These are phyloP conservation scores for Crithidia fasciculata DNA, from an alignment of 208 protist genomes.

Conservation along the genomic window DNA sequence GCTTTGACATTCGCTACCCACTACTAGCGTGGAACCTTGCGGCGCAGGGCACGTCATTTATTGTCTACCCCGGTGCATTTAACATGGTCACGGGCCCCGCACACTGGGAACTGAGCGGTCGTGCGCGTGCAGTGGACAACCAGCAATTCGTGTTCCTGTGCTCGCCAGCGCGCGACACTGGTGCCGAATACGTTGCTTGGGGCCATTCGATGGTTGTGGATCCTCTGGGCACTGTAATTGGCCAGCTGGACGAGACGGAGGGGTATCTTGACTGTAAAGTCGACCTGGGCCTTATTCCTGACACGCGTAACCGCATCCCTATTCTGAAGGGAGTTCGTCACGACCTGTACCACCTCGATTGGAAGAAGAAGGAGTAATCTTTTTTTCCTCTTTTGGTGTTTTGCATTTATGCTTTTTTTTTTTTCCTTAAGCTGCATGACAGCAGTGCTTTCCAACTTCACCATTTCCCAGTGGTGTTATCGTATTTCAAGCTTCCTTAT, in stretches of 20 bases:
- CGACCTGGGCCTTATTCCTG: slow-evolving; percentile 55
- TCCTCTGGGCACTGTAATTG: slow-evolving; percentile 89
- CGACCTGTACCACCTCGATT: slow-evolving; percentile 78
- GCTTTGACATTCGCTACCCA: slow-evolving; percentile 99
- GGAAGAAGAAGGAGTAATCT: slow-evolving; percentile 39
- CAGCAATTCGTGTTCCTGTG: slow-evolving; percentile 95
- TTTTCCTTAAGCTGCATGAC: background rate
- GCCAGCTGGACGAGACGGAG: slow-evolving; percentile 70
- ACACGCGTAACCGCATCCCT: slow-evolving; percentile 67
- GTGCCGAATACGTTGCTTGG: slow-evolving; percentile 94
- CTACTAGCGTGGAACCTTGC: slow-evolving; percentile 88
- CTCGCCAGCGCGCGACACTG: slow-evolving; percentile 94
- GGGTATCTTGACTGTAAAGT: slow-evolving; percentile 64
- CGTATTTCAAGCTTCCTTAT: too few relatives aligned
- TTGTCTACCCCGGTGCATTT: slow-evolving; percentile 97
- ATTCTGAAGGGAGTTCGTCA: slow-evolving; percentile 78
- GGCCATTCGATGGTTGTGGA: slow-evolving; percentile 96
- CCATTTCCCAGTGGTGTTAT: too few relatives aligned
- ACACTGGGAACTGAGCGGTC: slow-evolving; percentile 97
- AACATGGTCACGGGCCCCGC: slow-evolving; percentile 99
- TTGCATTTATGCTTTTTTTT: slow-evolving; percentile 2
- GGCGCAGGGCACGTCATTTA: slow-evolving; percentile 80
- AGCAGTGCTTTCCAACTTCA: background rate
- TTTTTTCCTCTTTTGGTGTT: background rate
- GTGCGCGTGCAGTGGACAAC: slow-evolving; percentile 93